phyloP scores from a whole-genome alignment of 441 rosid genomes.

The Breynia disticha region DNA sequence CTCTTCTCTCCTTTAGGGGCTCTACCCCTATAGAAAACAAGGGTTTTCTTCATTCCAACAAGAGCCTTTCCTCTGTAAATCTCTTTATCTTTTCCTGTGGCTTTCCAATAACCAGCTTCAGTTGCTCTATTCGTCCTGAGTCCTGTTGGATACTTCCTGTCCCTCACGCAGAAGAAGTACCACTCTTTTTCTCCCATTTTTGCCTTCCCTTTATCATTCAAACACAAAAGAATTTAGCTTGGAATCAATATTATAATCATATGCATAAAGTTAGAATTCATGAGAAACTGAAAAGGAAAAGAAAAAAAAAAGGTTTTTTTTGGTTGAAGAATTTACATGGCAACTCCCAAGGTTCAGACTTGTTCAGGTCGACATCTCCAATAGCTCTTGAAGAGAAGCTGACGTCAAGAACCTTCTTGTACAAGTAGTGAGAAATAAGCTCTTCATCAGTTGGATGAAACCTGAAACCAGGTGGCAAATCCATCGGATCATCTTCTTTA shows the following conservation, averaged over 20 bases:
- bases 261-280: not conserved
- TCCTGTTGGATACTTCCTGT: constrained; percentile 85
- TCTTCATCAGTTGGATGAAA: constrained; percentile 97
- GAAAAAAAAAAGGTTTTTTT: not conserved
- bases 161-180: constrained; percentile 86
- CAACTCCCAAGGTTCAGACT: constrained; percentile 95
- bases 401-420: constrained; percentile 54
- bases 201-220: constrained; percentile 58
- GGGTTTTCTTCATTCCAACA: constrained; percentile 93
- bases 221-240: no score
- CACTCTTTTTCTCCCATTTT: constrained; percentile 95
- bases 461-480: constrained; percentile 87
- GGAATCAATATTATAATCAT: no score
- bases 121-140: constrained; percentile 84
- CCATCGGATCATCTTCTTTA: constrained; percentile 55
- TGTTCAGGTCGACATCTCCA: constrained; percentile 93
- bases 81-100: constrained; percentile 93
- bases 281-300: not conserved
- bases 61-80: constrained; percentile 61
- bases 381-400: constrained; percentile 58
- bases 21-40: constrained; percentile 80
- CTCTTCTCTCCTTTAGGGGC: constrained; percentile 80
- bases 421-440: constrained; percentile 67
- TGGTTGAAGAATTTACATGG: constrained; percentile 46
- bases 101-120: constrained; percentile 89